phyloP scores from a whole-genome alignment of 202 grass and related monocot genomes.

The Elaeis oleifera region DNA sequence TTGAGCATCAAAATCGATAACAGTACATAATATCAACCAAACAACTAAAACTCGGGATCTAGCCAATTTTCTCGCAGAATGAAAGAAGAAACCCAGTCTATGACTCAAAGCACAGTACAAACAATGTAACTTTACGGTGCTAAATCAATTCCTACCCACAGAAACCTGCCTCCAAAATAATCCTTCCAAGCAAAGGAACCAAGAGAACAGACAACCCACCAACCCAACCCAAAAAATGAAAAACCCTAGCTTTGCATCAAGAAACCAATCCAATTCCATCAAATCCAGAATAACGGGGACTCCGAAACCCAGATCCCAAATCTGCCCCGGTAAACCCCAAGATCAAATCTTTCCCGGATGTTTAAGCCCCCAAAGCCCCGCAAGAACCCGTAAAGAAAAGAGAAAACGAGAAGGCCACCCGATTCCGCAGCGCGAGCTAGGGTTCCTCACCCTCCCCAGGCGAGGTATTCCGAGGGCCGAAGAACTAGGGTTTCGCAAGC shows the following conservation, averaged over 20 bases:
- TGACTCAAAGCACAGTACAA: no score
- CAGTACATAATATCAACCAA: neutral
- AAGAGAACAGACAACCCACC: constrained; percentile 6
- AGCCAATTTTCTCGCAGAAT: no score
- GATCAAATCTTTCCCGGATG: neutral
- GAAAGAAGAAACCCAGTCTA: no score
- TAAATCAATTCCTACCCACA: no score
- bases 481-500: no score
- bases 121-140: no score
- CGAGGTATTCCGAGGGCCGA: no score
- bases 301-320: constrained; percentile 12
- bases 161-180: no score
- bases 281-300: constrained; percentile 13
- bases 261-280: constrained; percentile 19
- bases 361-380: constrained; percentile 1
- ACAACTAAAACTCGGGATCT: neutral
- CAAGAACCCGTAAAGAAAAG: constrained; percentile 4
- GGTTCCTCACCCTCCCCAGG: no score
- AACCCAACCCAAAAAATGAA: constrained; percentile 23
- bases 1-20: neutral
- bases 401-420: no score
- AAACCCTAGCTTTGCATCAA: constrained; percentile 36
- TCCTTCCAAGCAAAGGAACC: neutral
- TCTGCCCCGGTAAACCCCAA: constrained; percentile 13
- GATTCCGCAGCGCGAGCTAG: no score